phyloP scores from a whole-genome alignment of 192 early-diverging fungal species.

The Podila minutissima region DNA sequence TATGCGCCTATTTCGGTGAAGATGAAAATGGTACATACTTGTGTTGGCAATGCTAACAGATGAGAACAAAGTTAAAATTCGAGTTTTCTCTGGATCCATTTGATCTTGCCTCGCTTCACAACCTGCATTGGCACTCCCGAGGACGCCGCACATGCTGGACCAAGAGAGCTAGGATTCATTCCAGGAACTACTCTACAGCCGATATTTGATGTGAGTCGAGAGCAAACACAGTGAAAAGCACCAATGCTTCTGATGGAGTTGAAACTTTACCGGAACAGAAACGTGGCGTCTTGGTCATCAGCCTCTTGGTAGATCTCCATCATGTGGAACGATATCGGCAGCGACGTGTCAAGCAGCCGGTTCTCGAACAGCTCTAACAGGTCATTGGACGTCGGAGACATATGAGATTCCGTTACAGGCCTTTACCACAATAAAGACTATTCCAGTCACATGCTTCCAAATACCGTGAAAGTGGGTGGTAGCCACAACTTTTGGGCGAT shows the following conservation, averaged over 20 bases:
- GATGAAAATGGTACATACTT: background rate
- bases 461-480: constrained; percentile 87
- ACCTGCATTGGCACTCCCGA: constrained; percentile 45
- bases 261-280: constrained; percentile 65
- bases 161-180: constrained; percentile 51
- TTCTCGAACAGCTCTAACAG: constrained; percentile 59
- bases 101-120: constrained; percentile 52
- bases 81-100: background rate
- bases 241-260: background rate
- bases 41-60: background rate
- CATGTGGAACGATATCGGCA: constrained; percentile 55
- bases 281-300: constrained; percentile 56
- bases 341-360: constrained; percentile 51
- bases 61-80: background rate
- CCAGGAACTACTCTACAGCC: constrained; percentile 52
- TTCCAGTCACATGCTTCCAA: background rate
- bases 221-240: background rate
- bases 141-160: constrained; percentile 56
- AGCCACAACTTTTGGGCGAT: constrained; percentile 75
- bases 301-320: constrained; percentile 68
- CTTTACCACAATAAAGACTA: constrained; percentile 8
- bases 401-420: constrained; percentile 20
- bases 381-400: too few relatives aligned
- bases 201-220: too few relatives aligned
- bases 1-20: constrained; percentile 8